These are phyloP conservation scores for Colletotrichum australisinense DNA, from an alignment of 2,329 filamentous ascomycete species.

Conservation along the genomic window DNA sequence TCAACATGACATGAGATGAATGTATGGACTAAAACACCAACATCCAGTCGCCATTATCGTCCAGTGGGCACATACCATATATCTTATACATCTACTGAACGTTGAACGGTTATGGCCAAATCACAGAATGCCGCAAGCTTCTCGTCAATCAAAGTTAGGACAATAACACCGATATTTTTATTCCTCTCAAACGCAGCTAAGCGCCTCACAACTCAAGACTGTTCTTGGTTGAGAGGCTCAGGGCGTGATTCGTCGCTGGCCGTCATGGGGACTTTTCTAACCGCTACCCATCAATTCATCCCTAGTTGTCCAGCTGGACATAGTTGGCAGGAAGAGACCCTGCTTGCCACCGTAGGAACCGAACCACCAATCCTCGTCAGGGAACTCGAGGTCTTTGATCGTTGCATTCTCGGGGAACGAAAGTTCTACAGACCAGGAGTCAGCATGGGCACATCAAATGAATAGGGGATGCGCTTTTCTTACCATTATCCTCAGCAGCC, in stretches of 20 bases:
- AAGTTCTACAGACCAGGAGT: constrained; percentile 59
- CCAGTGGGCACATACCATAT: no score
- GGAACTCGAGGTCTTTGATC: constrained; percentile 89
- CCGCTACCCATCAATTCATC: not conserved
- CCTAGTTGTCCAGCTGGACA: constrained; percentile 65
- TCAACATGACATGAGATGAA: not conserved
- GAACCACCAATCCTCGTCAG: constrained; percentile 99
- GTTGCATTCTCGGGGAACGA: constrained; percentile 92
- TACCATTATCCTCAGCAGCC: constrained; percentile 92
- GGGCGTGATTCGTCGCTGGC: constrained; percentile 24
- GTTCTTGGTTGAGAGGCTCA: not conserved
- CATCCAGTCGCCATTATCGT: no score
- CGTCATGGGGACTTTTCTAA: constrained; percentile 31
- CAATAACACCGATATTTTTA: constrained; percentile 11
- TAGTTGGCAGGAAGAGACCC: constrained; percentile 87
- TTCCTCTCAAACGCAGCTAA: constrained; percentile 3
- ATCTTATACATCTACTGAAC: no score
- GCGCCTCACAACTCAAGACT: constrained; percentile 4
- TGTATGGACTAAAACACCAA: not conserved
- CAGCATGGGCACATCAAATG: not conserved
- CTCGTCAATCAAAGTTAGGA: not conserved
- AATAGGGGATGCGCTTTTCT: constrained; percentile 46
- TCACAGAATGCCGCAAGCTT: not conserved
- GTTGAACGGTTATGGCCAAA: not conserved
- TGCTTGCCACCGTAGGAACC: constrained; percentile 83